Base-by-base conservation (phyloP, 345 rosid species). In the Populus simonii region DNA sequence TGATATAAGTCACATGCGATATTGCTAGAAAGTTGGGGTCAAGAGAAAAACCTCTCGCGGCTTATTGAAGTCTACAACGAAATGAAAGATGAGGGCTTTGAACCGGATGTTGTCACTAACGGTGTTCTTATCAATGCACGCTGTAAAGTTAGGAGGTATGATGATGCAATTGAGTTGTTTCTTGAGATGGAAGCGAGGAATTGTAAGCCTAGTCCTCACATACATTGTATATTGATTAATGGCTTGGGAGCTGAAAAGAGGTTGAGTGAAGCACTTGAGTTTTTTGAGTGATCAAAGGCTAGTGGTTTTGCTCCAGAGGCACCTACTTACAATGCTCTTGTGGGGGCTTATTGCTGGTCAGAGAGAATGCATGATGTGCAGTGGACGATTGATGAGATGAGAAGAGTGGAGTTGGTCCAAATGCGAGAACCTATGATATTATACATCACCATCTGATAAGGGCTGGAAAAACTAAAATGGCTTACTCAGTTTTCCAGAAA, bases 11-110 rank as follows among this genome's bases (percentile, higher is more conserved):
- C 94, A 1, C 92, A 84, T 38, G 88, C 98, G 10, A 93, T 93
- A 80, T 81, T 93, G 80, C 86, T 93, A 29, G 93, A 93, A 83
- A 96, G 98, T 20, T 94, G 98, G 95, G 93, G 97, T 51, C 89
- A 85, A 74, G 93, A 86, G 79, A 82, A 74, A 81, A 87, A 90
- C 79, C 79, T 90, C 72, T 80, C 82, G 84, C 89, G 88, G 68
- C 74, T 93, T 70, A 84, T 86, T 47, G 97, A 93, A 80, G 93
- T 88, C 66, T 88, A 89, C 22, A 77, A 84, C 71, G 92, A 92
- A 84, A 94, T 93, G 93, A 92, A 81, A 78, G 92, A 80, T 10
- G 90, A 90, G 74, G 97, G 98, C 7, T 90, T 94, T 36, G 89
- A 88, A 73, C 94, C 94, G 0, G 98, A 93, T 79, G 94, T 87